phyloP scores from a whole-genome alignment of 495 filamentous ascomycete genomes.

The Neurospora sp. region DNA sequence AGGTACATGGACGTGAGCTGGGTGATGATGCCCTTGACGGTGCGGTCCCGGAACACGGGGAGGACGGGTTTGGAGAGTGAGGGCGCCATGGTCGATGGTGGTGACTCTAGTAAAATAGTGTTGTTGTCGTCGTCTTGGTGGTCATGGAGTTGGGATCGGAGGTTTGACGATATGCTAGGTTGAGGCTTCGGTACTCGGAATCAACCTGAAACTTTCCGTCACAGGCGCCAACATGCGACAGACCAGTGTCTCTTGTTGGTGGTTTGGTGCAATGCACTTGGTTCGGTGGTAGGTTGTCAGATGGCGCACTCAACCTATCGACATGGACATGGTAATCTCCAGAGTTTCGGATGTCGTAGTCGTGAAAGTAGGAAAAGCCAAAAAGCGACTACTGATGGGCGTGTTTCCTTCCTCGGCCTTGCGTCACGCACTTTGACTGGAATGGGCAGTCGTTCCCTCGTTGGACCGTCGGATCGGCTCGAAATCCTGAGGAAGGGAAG shows the following conservation, averaged over 20 bases:
- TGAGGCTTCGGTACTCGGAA: not conserved
- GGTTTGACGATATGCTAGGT: not conserved
- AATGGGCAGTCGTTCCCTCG: conserved; percentile 8
- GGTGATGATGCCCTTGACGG: conserved; percentile 62
- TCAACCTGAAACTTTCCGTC: not conserved
- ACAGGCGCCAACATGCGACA: not conserved
- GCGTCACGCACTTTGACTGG: conserved; percentile 25
- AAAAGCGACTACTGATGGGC: not conserved
- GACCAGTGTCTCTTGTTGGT: not conserved
- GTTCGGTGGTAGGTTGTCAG: not conserved
- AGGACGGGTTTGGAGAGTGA: conserved; percentile 67
- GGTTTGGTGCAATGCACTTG: not conserved
- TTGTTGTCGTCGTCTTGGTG: not conserved
- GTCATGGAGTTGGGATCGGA: conserved; percentile 10
- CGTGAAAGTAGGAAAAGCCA: not conserved
- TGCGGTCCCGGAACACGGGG: conserved; percentile 48
- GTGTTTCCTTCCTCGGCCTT: conserved; percentile 18
- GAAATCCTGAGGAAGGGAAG: not conserved
- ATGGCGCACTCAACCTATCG: not conserved
- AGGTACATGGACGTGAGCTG: conserved; percentile 70
- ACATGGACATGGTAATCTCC: not conserved
- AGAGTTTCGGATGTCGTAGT: not conserved
- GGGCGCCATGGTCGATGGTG: conserved; percentile 47
- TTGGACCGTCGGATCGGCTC: not conserved
- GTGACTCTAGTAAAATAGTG: not conserved